These are phyloP conservation scores for Clarireedia hainanense DNA, from an alignment of 2,329 filamentous ascomycete species.

Conservation along the genomic window DNA sequence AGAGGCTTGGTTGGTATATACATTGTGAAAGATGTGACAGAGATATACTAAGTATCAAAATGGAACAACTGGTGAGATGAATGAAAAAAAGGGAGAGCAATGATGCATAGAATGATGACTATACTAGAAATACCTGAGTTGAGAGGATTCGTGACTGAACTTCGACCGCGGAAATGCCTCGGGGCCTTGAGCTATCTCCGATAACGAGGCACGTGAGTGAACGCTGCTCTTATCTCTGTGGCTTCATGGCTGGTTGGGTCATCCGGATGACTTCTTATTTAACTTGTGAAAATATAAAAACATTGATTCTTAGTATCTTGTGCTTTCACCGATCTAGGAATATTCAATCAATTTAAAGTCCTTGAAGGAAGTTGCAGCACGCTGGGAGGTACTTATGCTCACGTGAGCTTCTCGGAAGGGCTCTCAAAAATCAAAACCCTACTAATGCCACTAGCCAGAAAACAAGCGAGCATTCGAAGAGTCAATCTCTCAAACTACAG, in stretches of 20 bases:
- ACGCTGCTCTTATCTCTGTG: no score
- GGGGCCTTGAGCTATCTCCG: neutral
- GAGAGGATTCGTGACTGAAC: neutral
- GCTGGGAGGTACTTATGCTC: neutral
- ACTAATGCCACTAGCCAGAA: neutral
- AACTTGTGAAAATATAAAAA: neutral
- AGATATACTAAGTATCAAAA: neutral
- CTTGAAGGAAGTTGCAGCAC: neutral
- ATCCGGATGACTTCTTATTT: neutral
- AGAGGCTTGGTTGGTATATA: conserved; percentile 12
- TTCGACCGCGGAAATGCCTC: neutral
- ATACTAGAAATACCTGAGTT: neutral
- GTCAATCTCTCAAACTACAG: neutral
- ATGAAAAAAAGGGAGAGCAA: neutral
- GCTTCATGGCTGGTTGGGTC: no score
- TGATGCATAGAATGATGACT: neutral
- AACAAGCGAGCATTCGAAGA: neutral
- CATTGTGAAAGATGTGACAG: conserved; percentile 13
- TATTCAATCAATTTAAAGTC: neutral
- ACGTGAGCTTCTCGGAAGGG: neutral
- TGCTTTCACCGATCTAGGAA: neutral
- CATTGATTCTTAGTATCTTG: no score
- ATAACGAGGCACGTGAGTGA: neutral
- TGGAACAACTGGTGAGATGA: neutral
- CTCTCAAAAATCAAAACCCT: conserved; percentile 2